Conservation (phyloP, 2,329 filamentous ascomycete genomes). For the Didymella glomerata region DNA sequence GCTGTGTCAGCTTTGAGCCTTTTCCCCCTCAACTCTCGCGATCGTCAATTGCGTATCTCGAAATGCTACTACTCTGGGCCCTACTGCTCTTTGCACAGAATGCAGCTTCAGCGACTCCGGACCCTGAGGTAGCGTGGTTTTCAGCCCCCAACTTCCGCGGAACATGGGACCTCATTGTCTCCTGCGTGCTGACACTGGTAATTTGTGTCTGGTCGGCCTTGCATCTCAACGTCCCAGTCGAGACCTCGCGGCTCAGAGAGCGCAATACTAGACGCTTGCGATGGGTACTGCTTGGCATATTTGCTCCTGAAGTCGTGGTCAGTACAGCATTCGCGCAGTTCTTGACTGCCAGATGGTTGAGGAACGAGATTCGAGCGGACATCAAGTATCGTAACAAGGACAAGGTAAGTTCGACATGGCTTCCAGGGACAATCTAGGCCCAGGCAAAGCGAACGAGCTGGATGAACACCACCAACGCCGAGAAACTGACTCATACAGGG, state of each 20-base stretch:
- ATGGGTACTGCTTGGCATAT: conserved; percentile 35
- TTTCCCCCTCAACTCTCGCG: not conserved
- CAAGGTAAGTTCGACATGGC: not conserved
- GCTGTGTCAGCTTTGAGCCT: conserved; percentile 1
- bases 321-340: conserved; percentile 38
- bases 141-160: conserved; percentile 31
- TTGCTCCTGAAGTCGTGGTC: conserved; percentile 38
- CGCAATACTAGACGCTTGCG: conserved; percentile 26
- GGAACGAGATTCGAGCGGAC: conserved; percentile 29
- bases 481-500: not conserved
- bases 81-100: conserved; percentile 16
- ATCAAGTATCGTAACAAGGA: conserved; percentile 24
- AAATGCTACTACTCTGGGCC: conserved; percentile 17
- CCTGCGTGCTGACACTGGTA: conserved; percentile 32
- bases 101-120: conserved; percentile 11
- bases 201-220: conserved; percentile 38
- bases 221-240: conserved; percentile 35
- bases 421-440: not conserved
- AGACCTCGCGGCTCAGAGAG: conserved; percentile 26
- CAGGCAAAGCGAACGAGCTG: not conserved
- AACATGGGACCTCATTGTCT: conserved; percentile 32
- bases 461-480: not conserved
- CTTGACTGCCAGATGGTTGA: conserved; percentile 32
- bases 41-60: not conserved
- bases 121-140: conserved; percentile 27